Conservation (phyloP, 2,329 filamentous ascomycete genomes). For the Cytospora schulzeri region DNA sequence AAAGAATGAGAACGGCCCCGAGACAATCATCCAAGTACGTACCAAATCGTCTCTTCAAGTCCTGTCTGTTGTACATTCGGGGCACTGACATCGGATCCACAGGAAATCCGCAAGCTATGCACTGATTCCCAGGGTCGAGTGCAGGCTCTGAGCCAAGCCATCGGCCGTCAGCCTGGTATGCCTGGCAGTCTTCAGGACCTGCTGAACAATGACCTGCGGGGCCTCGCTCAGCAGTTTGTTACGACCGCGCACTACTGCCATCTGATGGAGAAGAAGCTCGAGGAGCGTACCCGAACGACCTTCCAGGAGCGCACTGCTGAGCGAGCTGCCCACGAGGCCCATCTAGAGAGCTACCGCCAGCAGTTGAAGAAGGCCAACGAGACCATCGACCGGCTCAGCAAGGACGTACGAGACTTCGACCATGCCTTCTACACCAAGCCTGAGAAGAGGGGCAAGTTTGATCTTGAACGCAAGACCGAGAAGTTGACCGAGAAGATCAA, state of each 20-base stretch:
- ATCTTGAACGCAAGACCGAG: constrained; percentile 12
- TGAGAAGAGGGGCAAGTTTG: constrained; percentile 22
- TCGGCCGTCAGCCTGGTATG: constrained; percentile 23
- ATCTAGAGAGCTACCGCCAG: constrained; percentile 14
- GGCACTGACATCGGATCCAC: background rate
- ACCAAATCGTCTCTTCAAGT: background rate
- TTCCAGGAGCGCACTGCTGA: background rate
- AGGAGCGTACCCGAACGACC: constrained; percentile 3
- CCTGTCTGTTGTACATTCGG: no score
- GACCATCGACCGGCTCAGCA: constrained; percentile 3
- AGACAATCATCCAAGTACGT: constrained; percentile 18
- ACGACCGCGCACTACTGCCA: constrained; percentile 16
- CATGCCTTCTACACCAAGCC: background rate
- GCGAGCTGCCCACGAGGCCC: constrained; percentile 15
- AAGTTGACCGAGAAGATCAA: constrained; percentile 24
- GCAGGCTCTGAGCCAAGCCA: constrained; percentile 16
- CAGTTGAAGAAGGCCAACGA: constrained; percentile 17
- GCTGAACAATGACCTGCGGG: constrained; percentile 21
- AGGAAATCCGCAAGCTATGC: constrained; percentile 23
- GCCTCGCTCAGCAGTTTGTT: constrained; percentile 22
- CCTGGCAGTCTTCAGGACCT: constrained; percentile 13
- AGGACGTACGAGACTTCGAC: constrained; percentile 1
- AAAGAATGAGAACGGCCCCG: background rate
- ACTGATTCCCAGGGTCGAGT: constrained; percentile 13
- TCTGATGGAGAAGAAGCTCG: constrained; percentile 15